Base-by-base conservation (phyloP, 108 stramenopile species). In the Ochromonas danica region DNA sequence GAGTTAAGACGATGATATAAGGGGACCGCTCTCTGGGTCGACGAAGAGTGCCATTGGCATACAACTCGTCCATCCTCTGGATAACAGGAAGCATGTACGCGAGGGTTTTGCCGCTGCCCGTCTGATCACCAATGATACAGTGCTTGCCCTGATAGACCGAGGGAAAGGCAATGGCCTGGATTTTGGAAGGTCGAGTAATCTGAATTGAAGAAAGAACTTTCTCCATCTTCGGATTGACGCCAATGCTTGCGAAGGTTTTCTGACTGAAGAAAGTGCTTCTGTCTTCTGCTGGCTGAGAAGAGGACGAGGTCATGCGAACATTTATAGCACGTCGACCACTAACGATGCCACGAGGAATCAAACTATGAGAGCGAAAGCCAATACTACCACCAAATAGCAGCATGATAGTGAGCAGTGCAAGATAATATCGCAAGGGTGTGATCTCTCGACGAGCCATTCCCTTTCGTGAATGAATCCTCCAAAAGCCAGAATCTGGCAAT, bases 71-170 rank as follows among this genome's bases (percentile, higher is more conserved):
- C 63, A 67, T 67, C 6, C 86, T 79, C 60, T 85, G 87, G 10
- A 96, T 40, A 10, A 93, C 81, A 1, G 95, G 95, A 30, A 93
- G 70, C 6, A 96, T 87, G 81, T 96, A 96, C 25, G 93, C 92
- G 45, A 93, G 85, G 3, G 94, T 96, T 79, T 95, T 96, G 0
- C 95, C 95, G n/a, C 84, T 86, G 1, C 95, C 95, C 0, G 95
- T 96, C 84, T 96, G 95, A 78, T 96, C 95, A 3, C 93, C 95
- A 0, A 96, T 80, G 65, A 96, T 89, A 62, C 91, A 87, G 72
- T 89, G 85, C 36, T 87, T 74, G 0, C 93, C 93, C 45, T 31
- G 36, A 41, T 80, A 60, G 1, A 85, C 75, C n/a, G 60, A 30
- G 35, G 41, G 43, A 80, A 81, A 86, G 10, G 82, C 30, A 14